Percentiles rank a stretch among this genome's conserved stretches.
phyloP scores from a whole-genome alignment of 2,329 filamentous ascomycete genomes.

The Cladophialophora bantiana region DNA sequence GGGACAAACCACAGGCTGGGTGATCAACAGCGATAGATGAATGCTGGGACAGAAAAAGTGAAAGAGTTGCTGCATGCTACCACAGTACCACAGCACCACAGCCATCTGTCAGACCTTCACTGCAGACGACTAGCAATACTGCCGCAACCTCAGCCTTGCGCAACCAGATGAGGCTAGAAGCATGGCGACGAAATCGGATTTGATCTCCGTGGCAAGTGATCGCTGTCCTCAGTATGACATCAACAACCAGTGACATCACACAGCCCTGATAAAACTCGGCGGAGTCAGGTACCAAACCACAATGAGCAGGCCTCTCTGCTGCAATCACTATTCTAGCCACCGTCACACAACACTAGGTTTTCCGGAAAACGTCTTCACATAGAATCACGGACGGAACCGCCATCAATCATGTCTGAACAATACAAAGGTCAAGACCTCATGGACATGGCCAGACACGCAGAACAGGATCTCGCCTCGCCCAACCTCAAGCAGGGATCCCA shows the following conservation, averaged over 20 bases:
- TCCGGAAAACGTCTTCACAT: background rate
- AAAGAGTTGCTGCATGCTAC: background rate
- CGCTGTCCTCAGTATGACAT: constrained; percentile 14
- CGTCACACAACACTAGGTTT: background rate
- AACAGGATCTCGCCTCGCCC: constrained; percentile 51
- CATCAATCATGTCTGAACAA: constrained; percentile 31
- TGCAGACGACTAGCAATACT: background rate
- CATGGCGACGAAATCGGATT: background rate
- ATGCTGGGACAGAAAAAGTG: background rate
- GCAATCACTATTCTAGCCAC: background rate
- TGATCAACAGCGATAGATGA: background rate
- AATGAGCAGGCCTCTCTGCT: background rate
- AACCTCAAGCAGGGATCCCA: constrained; percentile 45
- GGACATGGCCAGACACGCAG: constrained; percentile 45
- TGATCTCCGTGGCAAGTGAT: background rate
- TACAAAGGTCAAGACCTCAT: constrained; percentile 37
- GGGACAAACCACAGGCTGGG: background rate
- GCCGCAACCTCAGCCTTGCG: constrained; percentile 9
- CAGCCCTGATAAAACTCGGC: background rate
- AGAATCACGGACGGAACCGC: background rate
- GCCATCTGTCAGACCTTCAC: background rate
- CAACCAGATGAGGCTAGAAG: background rate
- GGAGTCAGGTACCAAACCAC: constrained; percentile 5
- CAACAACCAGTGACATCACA: constrained; percentile 23
- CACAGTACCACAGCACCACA: background rate